phyloP scores from a whole-genome alignment of 768 basidiomycete species.

The Kwoniella mangroviensis region DNA sequence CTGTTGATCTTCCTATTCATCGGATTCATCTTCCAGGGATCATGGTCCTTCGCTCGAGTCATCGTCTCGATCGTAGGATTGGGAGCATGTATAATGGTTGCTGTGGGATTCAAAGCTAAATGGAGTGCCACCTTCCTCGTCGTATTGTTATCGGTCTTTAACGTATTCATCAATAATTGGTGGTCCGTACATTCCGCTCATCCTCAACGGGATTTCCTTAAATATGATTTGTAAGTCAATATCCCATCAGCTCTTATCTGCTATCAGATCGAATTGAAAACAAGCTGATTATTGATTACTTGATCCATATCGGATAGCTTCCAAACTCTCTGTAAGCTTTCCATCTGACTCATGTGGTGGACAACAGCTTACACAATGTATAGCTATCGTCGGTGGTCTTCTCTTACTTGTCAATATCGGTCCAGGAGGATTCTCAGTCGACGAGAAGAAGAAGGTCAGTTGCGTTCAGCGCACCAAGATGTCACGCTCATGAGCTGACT shows the following conservation, averaged over 20 bases:
- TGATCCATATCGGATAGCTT: slow-evolving; percentile 31
- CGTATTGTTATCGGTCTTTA: slow-evolving; percentile 87
- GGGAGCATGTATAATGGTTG: slow-evolving; percentile 92
- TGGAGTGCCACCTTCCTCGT: slow-evolving; percentile 97
- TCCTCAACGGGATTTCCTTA: slow-evolving; percentile 96
- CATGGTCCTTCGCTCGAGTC: slow-evolving; percentile 83
- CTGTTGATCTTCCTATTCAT: slow-evolving; percentile 99
- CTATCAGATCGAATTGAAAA: no score
- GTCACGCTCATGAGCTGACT: not conserved
- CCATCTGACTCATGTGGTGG: not conserved
- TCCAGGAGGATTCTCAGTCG: slow-evolving; percentile 94
- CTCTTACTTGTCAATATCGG: slow-evolving; percentile 98
- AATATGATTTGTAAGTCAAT: slow-evolving; percentile 79
- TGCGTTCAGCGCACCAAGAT: not conserved
- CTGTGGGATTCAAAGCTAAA: slow-evolving; percentile 98
- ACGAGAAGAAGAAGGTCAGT: slow-evolving; percentile 96
- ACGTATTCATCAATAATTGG: slow-evolving; percentile 98
- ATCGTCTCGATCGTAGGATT: slow-evolving; percentile 89
- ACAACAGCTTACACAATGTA: slow-evolving; percentile 21
- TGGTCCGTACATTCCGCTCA: slow-evolving; percentile 91
- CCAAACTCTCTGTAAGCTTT: slow-evolving; percentile 79
- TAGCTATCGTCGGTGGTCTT: slow-evolving; percentile 93
- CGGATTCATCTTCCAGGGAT: slow-evolving; percentile 92
- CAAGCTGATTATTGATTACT: slow-evolving; percentile 10
- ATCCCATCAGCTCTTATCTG: no score